Percentiles rank a stretch among this genome's conserved stretches.
Conservation (phyloP, 148 eudicot species). For the Nepenthes mirabilis region DNA sequence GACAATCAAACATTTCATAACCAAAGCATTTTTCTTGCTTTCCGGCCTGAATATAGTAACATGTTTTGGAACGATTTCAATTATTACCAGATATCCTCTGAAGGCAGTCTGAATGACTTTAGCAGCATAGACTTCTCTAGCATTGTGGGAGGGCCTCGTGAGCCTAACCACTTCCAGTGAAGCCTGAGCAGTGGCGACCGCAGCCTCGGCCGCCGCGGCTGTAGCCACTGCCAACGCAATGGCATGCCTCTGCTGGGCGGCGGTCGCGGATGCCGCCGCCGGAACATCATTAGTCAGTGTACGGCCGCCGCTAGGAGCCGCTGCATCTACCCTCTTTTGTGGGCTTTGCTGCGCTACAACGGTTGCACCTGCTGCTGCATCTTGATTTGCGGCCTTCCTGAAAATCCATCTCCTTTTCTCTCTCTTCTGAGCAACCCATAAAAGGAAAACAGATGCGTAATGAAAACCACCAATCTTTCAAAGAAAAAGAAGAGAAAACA, state of each 20-base stretch:
- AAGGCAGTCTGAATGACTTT: conserved; percentile 37
- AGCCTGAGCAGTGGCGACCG: conserved; percentile 32
- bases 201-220: conserved; percentile 34
- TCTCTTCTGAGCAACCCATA: conserved; percentile 18
- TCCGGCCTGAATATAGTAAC: too few relatives aligned
- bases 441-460: background rate
- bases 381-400: conserved; percentile 17
- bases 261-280: conserved; percentile 4
- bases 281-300: background rate
- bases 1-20: too few relatives aligned
- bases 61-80: background rate
- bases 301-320: background rate
- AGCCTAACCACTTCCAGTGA: conserved; percentile 28
- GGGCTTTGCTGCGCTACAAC: conserved; percentile 3
- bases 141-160: conserved; percentile 9
- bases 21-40: too few relatives aligned
- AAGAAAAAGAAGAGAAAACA: background rate
- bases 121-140: conserved; percentile 23
- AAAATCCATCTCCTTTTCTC: conserved; percentile 38
- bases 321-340: background rate
- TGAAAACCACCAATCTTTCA: background rate
- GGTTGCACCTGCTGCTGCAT: conserved; percentile 4
- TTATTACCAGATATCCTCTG: conserved; percentile 36
- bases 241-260: conserved; percentile 26
- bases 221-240: conserved; percentile 38